phyloP scores from a whole-genome alignment of 2,329 filamentous ascomycete genomes.

The Didymella exigua region DNA sequence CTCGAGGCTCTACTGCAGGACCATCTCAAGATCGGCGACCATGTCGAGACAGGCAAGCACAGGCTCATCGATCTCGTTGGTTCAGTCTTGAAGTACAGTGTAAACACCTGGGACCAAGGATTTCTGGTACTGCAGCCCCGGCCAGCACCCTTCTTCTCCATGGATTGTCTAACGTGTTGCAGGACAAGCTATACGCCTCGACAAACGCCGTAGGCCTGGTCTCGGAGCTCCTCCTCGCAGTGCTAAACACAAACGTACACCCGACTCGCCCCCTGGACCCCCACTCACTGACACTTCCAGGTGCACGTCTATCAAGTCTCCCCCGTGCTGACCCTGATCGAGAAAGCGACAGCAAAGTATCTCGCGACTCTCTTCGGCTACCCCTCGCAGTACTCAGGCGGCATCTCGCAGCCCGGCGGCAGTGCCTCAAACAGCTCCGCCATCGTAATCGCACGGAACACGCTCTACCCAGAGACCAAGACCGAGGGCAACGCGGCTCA shows the following conservation, averaged over 20 bases:
- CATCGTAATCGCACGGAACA: constrained; percentile 86
- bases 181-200: constrained; percentile 88
- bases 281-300: constrained; percentile 44
- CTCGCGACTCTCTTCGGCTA: constrained; percentile 72
- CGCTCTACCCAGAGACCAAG: constrained; percentile 80
- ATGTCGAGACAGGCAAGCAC: constrained; percentile 49
- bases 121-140: constrained; percentile 63
- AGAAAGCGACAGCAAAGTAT: constrained; percentile 77
- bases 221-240: constrained; percentile 81
- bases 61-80: constrained; percentile 60
- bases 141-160: not conserved
- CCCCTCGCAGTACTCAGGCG: constrained; percentile 63
- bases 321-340: constrained; percentile 82
- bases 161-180: not conserved
- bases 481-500: constrained; percentile 66
- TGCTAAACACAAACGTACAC: constrained; percentile 84
- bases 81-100: constrained; percentile 78
- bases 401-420: constrained; percentile 79
- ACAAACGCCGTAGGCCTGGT: constrained; percentile 85
- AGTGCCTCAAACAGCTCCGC: constrained; percentile 84
- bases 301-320: constrained; percentile 94
- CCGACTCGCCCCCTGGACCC: not conserved
- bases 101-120: constrained; percentile 98
- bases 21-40: constrained; percentile 45
- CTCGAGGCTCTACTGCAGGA: constrained; percentile 47